A percentile compares a stretch with the other conserved stretches of the same genome.
phyloP scores from a whole-genome alignment of 2,329 filamentous ascomycete species.

The Graphilbum ipis-grandicollis region DNA sequence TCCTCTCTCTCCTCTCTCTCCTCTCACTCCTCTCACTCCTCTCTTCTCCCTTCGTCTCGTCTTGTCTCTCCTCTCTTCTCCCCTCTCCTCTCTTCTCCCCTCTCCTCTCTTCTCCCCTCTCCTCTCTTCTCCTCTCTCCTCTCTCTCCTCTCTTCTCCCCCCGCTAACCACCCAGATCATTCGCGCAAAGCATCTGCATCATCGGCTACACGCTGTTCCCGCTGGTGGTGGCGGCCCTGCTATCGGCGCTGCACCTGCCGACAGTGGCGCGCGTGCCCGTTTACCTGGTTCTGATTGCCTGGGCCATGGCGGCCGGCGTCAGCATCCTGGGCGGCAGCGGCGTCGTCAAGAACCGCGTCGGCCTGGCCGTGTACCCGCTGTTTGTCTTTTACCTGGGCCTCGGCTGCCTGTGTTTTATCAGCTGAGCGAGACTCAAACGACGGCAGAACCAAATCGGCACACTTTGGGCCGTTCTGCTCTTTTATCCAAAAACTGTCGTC shows the following conservation, averaged over 20 bases:
- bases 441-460: not conserved
- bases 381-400: conserved; percentile 90
- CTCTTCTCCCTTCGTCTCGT: not conserved
- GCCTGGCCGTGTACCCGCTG: conserved; percentile 83
- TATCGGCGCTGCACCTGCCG: conserved; percentile 68
- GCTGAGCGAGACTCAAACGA: conserved; percentile 33
- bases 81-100: no score
- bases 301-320: conserved; percentile 88
- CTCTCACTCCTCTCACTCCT: not conserved
- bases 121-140: not conserved
- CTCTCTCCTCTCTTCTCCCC: not conserved
- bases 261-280: conserved; percentile 76
- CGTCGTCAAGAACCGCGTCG: conserved; percentile 86
- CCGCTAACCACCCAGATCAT: conserved; percentile 39
- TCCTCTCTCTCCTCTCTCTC: not conserved
- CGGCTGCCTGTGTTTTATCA: conserved; percentile 94
- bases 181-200: conserved; percentile 93
- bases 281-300: conserved; percentile 72
- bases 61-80: not conserved
- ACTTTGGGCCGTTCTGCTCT: no score
- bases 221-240: conserved; percentile 76
- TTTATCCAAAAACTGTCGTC: no score
- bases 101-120: not conserved
- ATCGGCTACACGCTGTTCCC: conserved; percentile 98
- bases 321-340: conserved; percentile 93